Evolutionary conservation across 2,329 filamentous ascomycete genomes (phyloP).

Genomic region (Pyrenophora tritici-repentis): DNA sequence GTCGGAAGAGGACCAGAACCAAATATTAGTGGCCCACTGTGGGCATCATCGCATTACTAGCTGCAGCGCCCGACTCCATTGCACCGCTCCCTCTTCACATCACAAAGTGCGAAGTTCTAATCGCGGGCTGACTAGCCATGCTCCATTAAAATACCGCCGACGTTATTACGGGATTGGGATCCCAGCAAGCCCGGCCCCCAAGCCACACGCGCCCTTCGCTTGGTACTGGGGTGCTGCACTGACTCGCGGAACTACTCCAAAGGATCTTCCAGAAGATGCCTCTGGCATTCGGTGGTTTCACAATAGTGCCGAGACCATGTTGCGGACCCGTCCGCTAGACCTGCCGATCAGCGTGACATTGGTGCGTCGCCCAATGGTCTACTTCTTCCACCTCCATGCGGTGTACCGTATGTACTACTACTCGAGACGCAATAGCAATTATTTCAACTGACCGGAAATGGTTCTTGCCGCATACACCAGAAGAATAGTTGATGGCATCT

Average conservation of each 20-base stretch:
- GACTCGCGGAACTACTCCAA: constrained; percentile 14
- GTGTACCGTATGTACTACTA: constrained; percentile 5
- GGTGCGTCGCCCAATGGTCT: constrained; percentile 2
- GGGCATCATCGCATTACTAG: constrained; percentile 23
- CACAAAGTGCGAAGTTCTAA: constrained; percentile 9
- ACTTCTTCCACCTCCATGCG: neutral
- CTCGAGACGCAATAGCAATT: neutral
- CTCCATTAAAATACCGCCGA: neutral
- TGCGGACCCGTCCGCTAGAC: constrained; percentile 18
- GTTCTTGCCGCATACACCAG: too few relatives aligned
- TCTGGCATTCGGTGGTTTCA: constrained; percentile 20
- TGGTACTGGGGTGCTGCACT: constrained; percentile 2
- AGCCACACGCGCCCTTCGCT: neutral
- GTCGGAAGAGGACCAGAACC: constrained; percentile 2
- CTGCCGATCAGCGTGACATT: constrained; percentile 18
- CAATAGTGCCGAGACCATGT: constrained; percentile 17
- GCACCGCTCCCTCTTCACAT: constrained; percentile 10
- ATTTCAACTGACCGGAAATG: neutral
- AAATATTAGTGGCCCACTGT: constrained; percentile 8
- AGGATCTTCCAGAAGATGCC: constrained; percentile 19
- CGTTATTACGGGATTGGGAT: neutral
- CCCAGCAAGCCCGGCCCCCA: neutral
- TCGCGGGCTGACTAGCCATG: neutral
- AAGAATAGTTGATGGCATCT: too few relatives aligned
- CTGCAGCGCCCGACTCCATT: constrained; percentile 2